Percentiles rank a stretch among this genome's conserved stretches.
Evolutionary conservation across 78 protist species (phyloP).

Genomic region (Creolimax fragrantissima): DNA sequence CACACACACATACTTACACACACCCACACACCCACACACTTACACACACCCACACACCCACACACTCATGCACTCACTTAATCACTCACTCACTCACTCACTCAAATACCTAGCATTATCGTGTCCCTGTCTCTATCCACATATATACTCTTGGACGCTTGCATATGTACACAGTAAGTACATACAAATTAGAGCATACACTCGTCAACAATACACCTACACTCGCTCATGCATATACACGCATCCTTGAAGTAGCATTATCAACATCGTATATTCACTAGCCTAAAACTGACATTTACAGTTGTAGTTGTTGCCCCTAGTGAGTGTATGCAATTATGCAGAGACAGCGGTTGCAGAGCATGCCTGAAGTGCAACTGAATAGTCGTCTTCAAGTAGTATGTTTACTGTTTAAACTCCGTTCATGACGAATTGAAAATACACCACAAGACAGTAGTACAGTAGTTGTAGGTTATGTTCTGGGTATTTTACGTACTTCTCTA

Average conservation of each 20-base stretch:
- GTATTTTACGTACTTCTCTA: too few relatives aligned
- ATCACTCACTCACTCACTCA: background rate
- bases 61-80: background rate
- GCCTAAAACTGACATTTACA: background rate
- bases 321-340: background rate
- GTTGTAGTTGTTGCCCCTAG: background rate
- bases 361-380: background rate
- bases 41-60: background rate
- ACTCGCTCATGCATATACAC: background rate
- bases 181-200: background rate
- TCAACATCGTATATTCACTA: background rate
- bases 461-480: too few relatives aligned
- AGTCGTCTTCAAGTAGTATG: background rate
- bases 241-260: too few relatives aligned
- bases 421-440: too few relatives aligned
- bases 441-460: too few relatives aligned
- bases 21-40: background rate
- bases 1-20: background rate
- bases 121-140: background rate
- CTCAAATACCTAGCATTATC: background rate
- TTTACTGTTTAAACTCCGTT: too few relatives aligned
- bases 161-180: background rate
- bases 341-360: background rate
- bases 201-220: background rate
- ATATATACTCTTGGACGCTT: background rate